phyloP scores from a whole-genome alignment of 2,329 filamentous ascomycete genomes.

The Cladosporium sp. region DNA sequence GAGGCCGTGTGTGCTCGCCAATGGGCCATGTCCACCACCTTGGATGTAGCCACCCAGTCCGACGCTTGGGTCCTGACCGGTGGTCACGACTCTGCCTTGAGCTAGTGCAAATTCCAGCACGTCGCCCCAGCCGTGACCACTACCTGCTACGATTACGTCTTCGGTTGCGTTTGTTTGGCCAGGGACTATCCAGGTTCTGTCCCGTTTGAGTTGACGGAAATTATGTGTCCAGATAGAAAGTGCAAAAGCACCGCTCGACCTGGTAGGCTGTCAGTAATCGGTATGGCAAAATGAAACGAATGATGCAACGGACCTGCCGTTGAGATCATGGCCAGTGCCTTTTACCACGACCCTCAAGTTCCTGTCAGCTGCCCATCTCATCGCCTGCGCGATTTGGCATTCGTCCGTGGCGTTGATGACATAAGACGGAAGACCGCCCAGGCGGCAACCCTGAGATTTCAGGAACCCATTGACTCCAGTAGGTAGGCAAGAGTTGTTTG shows the following conservation, averaged over 20 bases:
- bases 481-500: constrained; percentile 34
- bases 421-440: constrained; percentile 31
- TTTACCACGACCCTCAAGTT: constrained; percentile 18
- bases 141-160: constrained; percentile 24
- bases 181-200: constrained; percentile 6
- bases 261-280: background rate
- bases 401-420: constrained; percentile 32
- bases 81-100: constrained; percentile 17
- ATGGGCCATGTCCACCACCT: constrained; percentile 17
- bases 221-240: constrained; percentile 18
- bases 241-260: constrained; percentile 16
- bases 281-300: background rate
- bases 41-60: constrained; percentile 16
- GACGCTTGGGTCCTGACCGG: constrained; percentile 16
- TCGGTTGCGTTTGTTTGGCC: background rate
- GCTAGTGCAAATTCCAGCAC: constrained; percentile 18
- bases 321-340: constrained; percentile 19
- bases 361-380: constrained; percentile 24
- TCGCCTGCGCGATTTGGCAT: constrained; percentile 25
- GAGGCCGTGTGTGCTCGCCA: constrained; percentile 14
- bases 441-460: constrained; percentile 24
- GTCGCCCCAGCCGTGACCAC: constrained; percentile 22
- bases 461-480: constrained; percentile 23
- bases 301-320: constrained; percentile 5
- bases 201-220: constrained; percentile 10